Evolutionary conservation across 2,329 filamentous ascomycete species (phyloP).

Genomic region (Talaromyces sp.): DNA sequence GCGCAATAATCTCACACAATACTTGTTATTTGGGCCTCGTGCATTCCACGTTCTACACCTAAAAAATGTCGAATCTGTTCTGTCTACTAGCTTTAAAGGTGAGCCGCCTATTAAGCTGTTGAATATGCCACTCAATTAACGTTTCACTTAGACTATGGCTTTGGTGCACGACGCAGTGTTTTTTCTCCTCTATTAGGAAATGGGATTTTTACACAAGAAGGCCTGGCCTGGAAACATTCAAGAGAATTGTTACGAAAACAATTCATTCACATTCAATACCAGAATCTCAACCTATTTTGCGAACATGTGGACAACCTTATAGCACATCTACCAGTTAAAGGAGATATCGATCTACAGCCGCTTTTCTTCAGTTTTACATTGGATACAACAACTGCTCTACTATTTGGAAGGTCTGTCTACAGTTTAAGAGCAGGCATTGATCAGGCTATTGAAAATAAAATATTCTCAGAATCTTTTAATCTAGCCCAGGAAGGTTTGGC

Average conservation of each 20-base stretch:
- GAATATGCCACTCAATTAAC: background rate
- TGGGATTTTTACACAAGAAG: conserved; percentile 14
- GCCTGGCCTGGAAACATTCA: conserved; percentile 23
- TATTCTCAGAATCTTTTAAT: conserved; percentile 25
- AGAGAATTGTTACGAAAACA: conserved; percentile 31
- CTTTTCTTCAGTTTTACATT: conserved; percentile 38
- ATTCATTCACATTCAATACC: conserved; percentile 30
- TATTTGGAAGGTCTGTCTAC: conserved; percentile 29
- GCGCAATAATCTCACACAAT: conserved; percentile 22
- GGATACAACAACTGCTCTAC: conserved; percentile 33
- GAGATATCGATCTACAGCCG: conserved; percentile 28
- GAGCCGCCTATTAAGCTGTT: background rate
- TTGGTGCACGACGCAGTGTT: background rate
- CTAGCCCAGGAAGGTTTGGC: conserved; percentile 23
- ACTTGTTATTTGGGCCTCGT: conserved; percentile 16
- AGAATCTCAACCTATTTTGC: conserved; percentile 29
- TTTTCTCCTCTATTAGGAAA: background rate
- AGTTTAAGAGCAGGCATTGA: too few relatives aligned
- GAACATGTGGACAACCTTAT: conserved; percentile 33
- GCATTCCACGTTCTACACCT: conserved; percentile 17
- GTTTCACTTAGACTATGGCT: background rate
- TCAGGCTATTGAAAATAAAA: background rate
- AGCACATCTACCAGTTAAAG: conserved; percentile 17
- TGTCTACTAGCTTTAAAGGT: conserved; percentile 16
- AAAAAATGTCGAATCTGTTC: conserved; percentile 16